Evolutionary conservation across 139 green algal species (phyloP).

Genomic region (Coelastrella sp.): DNA sequence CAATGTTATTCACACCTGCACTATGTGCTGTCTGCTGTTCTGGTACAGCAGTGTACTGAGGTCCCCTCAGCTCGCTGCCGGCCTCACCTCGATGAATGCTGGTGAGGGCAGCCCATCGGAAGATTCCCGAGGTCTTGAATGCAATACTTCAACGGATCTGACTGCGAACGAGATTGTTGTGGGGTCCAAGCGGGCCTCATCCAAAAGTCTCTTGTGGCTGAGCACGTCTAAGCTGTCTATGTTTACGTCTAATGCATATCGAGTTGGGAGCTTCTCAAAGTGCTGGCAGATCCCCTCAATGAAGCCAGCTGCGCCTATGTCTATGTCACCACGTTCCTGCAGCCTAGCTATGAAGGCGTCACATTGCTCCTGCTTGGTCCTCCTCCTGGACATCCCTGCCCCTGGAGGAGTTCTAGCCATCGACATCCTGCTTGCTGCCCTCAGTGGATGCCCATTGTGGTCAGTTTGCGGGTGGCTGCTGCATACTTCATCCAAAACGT

Average conservation of each 20-base stretch:
- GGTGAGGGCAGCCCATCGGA: constrained; percentile 43
- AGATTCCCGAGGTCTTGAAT: constrained; percentile 26
- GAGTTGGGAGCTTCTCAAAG: constrained; percentile 86
- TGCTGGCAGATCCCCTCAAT: constrained; percentile 81
- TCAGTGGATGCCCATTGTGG: background rate
- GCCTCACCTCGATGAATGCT: constrained; percentile 45
- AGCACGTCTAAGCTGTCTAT: constrained; percentile 91
- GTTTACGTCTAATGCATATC: constrained; percentile 95
- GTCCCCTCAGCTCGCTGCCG: background rate
- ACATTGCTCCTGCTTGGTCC: constrained; percentile 33
- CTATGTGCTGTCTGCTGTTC: background rate
- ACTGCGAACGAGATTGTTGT: constrained; percentile 90
- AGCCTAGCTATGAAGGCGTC: constrained; percentile 80
- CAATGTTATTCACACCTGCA: background rate
- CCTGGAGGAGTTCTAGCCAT: background rate
- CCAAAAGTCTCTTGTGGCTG: constrained; percentile 93
- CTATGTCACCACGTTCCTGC: constrained; percentile 68
- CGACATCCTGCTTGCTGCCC: background rate
- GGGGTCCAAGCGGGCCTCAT: constrained; percentile 85
- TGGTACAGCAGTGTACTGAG: background rate
- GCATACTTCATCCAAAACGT: background rate
- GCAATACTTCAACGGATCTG: constrained; percentile 84
- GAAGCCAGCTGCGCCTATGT: constrained; percentile 73
- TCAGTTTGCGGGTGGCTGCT: background rate
- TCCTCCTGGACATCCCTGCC: constrained; percentile 1